phyloP scores from a whole-genome alignment of 2,329 filamentous ascomycete species.

The Graphilbum sp. region DNA sequence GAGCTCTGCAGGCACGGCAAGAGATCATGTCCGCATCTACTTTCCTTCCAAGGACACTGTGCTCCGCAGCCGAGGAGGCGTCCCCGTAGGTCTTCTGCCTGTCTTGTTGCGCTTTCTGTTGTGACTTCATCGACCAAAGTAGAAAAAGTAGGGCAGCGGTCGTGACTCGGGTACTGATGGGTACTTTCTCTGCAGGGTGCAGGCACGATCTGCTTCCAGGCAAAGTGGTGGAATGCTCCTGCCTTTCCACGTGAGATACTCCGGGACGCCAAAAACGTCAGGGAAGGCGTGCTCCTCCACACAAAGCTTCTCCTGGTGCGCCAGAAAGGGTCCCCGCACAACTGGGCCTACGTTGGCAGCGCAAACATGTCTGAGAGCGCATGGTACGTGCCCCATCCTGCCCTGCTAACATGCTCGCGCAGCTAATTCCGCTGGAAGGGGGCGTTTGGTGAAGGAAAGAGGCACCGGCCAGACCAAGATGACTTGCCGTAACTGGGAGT shows the following conservation, averaged over 20 bases:
- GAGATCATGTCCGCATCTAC: conserved; percentile 50
- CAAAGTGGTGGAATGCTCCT: conserved; percentile 51
- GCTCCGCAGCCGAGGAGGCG: conserved; percentile 43
- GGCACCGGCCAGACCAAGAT: conserved; percentile 53
- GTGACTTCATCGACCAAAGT: no score
- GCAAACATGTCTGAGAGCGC: conserved; percentile 88
- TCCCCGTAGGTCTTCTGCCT: conserved; percentile 25
- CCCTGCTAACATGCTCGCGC: background rate
- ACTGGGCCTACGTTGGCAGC: conserved; percentile 79
- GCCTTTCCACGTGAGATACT: conserved; percentile 59
- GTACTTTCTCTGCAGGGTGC: conserved; percentile 39
- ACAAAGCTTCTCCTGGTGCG: conserved; percentile 56
- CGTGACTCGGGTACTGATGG: no score
- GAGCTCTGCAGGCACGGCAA: background rate
- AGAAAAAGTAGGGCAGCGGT: no score
- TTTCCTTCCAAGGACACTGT: conserved; percentile 67
- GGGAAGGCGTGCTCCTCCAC: conserved; percentile 66
- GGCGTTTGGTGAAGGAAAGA: conserved; percentile 56
- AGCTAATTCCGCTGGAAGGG: conserved; percentile 33
- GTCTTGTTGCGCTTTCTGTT: background rate
- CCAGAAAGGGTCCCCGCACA: conserved; percentile 13
- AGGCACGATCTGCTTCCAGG: conserved; percentile 69
- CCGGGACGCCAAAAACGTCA: conserved; percentile 57
- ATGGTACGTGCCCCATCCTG: conserved; percentile 42
- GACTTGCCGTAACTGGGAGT: conserved; percentile 88